A percentile compares a stretch with the other conserved stretches of the same genome.
phyloP scores from a whole-genome alignment of 2,329 filamentous ascomycete genomes.

The Penicillium griseofulvum region DNA sequence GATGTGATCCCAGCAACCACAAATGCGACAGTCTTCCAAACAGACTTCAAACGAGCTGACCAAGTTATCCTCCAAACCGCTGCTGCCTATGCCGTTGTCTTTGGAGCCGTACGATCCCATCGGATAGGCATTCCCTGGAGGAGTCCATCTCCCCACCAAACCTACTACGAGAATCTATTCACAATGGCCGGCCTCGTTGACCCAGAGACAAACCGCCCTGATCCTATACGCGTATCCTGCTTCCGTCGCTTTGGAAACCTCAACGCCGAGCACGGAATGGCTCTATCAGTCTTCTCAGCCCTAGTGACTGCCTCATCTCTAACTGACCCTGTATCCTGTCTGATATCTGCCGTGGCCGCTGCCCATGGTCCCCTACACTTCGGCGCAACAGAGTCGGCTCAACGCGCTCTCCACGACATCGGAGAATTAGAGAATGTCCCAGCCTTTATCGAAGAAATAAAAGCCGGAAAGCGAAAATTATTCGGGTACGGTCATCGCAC shows the following conservation, averaged over 20 bases:
- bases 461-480: constrained; percentile 25
- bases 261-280: constrained; percentile 60
- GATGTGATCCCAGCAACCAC: constrained; percentile 22
- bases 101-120: constrained; percentile 28
- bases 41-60: constrained; percentile 20
- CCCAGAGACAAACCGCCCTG: constrained; percentile 47
- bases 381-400: constrained; percentile 58
- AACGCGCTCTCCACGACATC: constrained; percentile 38
- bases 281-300: constrained; percentile 56
- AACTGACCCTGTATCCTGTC: constrained; percentile 54
- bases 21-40: constrained; percentile 25
- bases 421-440: constrained; percentile 28
- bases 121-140: constrained; percentile 20
- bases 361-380: constrained; percentile 59
- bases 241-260: constrained; percentile 57
- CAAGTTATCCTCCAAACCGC: constrained; percentile 24
- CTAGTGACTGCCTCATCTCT: constrained; percentile 57
- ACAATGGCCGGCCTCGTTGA: constrained; percentile 55
- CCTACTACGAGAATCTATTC: constrained; percentile 56
- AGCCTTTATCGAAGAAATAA: constrained; percentile 29
- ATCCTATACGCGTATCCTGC: constrained; percentile 46
- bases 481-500: constrained; percentile 35
- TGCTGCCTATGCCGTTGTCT: constrained; percentile 26
- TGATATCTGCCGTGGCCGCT: constrained; percentile 53
- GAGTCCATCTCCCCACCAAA: constrained; percentile 38